Conservation (phyloP, 805 yeast genomes). For the Myxozyma nipponensis region DNA sequence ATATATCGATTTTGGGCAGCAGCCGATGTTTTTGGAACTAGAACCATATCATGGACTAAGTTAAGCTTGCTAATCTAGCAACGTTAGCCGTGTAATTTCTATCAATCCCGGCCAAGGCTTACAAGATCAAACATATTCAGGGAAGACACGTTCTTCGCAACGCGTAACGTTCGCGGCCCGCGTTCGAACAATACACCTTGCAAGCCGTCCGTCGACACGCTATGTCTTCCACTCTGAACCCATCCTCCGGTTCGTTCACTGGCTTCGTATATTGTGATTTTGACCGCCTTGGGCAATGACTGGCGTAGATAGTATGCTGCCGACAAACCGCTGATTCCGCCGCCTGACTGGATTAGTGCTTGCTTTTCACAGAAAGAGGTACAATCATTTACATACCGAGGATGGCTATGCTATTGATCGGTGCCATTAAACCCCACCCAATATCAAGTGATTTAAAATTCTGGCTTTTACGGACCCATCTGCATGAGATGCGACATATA, state of each 20-base stretch:
- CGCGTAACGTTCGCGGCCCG: slow-evolving; percentile 89
- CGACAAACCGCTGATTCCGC: slow-evolving; percentile 82
- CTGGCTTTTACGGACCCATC: too few relatives aligned
- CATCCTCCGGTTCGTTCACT: slow-evolving; percentile 68
- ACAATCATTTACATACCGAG: neutral
- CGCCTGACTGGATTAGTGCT: slow-evolving; percentile 47
- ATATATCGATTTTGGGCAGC: slow-evolving; percentile 44
- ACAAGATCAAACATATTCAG: slow-evolving; percentile 62
- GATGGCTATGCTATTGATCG: neutral
- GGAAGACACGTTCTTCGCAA: slow-evolving; percentile 40
- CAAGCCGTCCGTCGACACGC: neutral
- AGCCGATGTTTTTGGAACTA: slow-evolving; percentile 51
- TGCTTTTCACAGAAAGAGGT: neutral
- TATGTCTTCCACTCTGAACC: slow-evolving; percentile 46
- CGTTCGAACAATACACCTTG: slow-evolving; percentile 53
- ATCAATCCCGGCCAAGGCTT: slow-evolving; percentile 1
- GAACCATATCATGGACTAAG: slow-evolving; percentile 49
- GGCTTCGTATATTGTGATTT: slow-evolving; percentile 59
- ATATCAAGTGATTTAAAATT: too few relatives aligned
- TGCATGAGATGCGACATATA: too few relatives aligned
- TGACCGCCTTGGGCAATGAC: slow-evolving; percentile 17
- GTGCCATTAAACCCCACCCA: too few relatives aligned
- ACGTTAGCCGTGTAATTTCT: slow-evolving; percentile 22
- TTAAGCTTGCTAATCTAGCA: slow-evolving; percentile 46
- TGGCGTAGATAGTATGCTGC: slow-evolving; percentile 56